These are phyloP conservation scores for Danielia reshetovae DNA, from an alignment of 805 yeast species.

Conservation along the genomic window DNA sequence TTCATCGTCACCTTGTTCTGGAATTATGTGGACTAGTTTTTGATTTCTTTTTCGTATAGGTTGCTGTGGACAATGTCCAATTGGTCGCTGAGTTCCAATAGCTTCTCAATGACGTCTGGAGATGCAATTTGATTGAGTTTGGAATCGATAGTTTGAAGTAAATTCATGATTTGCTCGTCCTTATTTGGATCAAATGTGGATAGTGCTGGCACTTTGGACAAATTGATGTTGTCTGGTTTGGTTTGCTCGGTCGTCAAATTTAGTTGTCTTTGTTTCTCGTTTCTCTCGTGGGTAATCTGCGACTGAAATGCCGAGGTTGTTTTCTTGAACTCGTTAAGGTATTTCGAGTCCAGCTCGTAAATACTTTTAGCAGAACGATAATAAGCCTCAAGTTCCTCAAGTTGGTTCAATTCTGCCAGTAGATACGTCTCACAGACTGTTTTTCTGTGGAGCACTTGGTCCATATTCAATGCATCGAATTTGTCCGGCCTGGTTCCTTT, in stretches of 20 bases:
- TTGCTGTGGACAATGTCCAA: constrained; percentile 11
- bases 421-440: constrained; percentile 28
- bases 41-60: constrained; percentile 2
- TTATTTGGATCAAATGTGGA: constrained; percentile 12
- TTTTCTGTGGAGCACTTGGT: constrained; percentile 11
- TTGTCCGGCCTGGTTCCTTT: constrained; percentile 8
- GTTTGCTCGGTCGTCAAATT: constrained; percentile 3
- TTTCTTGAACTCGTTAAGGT: constrained; percentile 26
- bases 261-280: constrained; percentile 2
- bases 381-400: constrained; percentile 28
- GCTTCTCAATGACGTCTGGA: neutral
- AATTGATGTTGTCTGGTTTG: neutral
- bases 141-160: constrained; percentile 2
- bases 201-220: neutral
- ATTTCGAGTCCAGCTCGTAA: constrained; percentile 30
- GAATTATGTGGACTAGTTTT: constrained; percentile 10
- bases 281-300: constrained; percentile 8
- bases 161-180: constrained; percentile 7
- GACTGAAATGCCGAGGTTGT: constrained; percentile 6
- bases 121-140: constrained; percentile 1
- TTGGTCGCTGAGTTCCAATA: constrained; percentile 11
- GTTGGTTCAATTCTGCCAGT: constrained; percentile 38
- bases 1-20: constrained; percentile 18
- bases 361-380: constrained; percentile 19
- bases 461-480: constrained; percentile 12